Base-by-base conservation (phyloP, 306 rosid genomes). In the Begonia fuchsioides region DNA sequence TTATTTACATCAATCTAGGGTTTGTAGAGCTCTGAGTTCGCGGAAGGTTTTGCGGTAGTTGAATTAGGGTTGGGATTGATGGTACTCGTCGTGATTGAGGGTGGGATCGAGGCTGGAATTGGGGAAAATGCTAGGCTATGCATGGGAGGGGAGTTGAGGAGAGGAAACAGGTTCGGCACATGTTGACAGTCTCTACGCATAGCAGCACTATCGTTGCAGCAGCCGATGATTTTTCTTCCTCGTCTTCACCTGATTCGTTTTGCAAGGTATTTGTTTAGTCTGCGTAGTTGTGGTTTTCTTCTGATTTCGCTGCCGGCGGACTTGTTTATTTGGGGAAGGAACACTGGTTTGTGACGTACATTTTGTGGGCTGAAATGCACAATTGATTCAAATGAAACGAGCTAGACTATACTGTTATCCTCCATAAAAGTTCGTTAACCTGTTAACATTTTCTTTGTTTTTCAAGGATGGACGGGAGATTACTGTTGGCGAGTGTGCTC, bases 121-220 rank as follows among this genome's bases (percentile, higher is more conserved):
- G 67, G 76, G 79, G 82, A 76, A 76, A 76, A 79, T 75, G 83
- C 80, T 40, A 76, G 82, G 87, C 75, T 79, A 75, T 79, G 83
- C 87, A 69, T 72, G 83, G 77, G 71, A 48, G 62, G 55, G 54
- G 64, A 63, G 65, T 78, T 73, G 78, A 72, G 58, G 68, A 69
- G 75, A 48, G 72, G 70, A 73, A 68, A 68, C 69, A 64, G 66
- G 47, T 43, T 68, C 74, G 77, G 84, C 84, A 68, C 76, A 76
- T 76, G 88, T 70, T 72, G 83, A 67, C 65, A 52, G 44, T 76
- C 67, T 68, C 75, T 61, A 52, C 64, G 43, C 81, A 54, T 69
- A 74, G 68, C 43, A 40, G 66, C 55, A 51, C 62, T 53, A 49
- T 59, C 55, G 32, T 67, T 51, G 68, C 38, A 59, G 61, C 66